phyloP scores from a whole-genome alignment of 768 basidiomycete genomes.

The Boletus reticuloceps region DNA sequence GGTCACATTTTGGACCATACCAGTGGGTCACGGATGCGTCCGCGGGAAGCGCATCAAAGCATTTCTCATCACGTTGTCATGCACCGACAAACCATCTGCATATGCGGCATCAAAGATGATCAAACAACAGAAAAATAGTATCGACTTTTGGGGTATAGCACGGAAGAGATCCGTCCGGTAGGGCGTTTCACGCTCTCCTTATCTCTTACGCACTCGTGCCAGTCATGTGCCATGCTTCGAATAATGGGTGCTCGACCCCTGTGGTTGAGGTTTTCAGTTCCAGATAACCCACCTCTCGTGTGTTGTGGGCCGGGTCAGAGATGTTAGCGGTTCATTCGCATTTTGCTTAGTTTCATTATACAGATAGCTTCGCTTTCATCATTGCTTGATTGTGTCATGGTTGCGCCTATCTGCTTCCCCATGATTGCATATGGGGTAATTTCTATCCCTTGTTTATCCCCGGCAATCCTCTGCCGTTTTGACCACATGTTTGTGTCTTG shows the following conservation, averaged over 20 bases:
- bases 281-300: neutral
- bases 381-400: too few relatives aligned
- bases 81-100: neutral
- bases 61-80: neutral
- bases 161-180: slow-evolving; percentile 30
- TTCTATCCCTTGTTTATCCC: too few relatives aligned
- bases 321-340: too few relatives aligned
- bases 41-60: neutral
- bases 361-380: too few relatives aligned
- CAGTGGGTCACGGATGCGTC: neutral
- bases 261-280: neutral
- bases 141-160: neutral
- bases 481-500: too few relatives aligned
- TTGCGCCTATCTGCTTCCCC: too few relatives aligned
- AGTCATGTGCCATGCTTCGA: neutral
- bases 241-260: too few relatives aligned
- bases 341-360: too few relatives aligned
- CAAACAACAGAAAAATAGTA: neutral
- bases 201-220: neutral
- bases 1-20: neutral
- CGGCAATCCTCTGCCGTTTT: too few relatives aligned
- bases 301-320: too few relatives aligned
- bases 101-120: neutral
- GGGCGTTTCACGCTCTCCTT: neutral
- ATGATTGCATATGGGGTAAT: too few relatives aligned